These are phyloP conservation scores for Lineolata rhizophorae DNA, from an alignment of 495 filamentous ascomycete genomes.

Conservation along the genomic window DNA sequence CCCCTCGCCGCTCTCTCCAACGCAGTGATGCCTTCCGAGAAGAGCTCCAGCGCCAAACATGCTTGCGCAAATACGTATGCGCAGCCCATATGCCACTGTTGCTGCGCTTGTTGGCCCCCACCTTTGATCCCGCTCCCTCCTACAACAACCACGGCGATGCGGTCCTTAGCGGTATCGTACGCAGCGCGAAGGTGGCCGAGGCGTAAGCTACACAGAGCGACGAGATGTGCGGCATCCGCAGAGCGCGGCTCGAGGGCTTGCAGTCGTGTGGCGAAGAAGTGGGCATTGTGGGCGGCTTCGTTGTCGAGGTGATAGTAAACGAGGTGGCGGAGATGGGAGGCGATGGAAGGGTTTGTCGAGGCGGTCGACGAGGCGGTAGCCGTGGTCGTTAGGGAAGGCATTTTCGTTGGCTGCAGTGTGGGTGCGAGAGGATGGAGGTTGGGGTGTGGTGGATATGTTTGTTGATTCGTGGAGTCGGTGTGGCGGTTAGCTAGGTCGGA, in stretches of 20 bases:
- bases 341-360: slow-evolving; percentile 39
- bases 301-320: slow-evolving; percentile 91
- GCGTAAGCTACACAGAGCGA: slow-evolving; percentile 64
- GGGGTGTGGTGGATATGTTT: too few species aligned
- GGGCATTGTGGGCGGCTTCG: slow-evolving; percentile 62
- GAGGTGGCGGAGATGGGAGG: slow-evolving; percentile 57
- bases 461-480: too few species aligned
- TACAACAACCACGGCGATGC: slow-evolving; percentile 15
- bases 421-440: neutral
- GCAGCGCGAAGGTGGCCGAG: slow-evolving; percentile 56
- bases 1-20: slow-evolving; percentile 40
- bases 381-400: slow-evolving; percentile 1
- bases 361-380: slow-evolving; percentile 33
- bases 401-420: too few species aligned
- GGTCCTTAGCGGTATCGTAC: slow-evolving; percentile 44
- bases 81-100: slow-evolving; percentile 67
- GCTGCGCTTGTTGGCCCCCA: too few species aligned
- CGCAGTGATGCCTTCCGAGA: slow-evolving; percentile 57
- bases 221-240: slow-evolving; percentile 59
- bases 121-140: slow-evolving; percentile 26
- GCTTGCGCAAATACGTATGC: slow-evolving; percentile 81
- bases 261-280: slow-evolving; percentile 77
- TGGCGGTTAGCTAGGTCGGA: too few species aligned
- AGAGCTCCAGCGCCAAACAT: slow-evolving; percentile 54
- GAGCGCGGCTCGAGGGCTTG: slow-evolving; percentile 59